phyloP scores from a whole-genome alignment of 495 filamentous ascomycete genomes.

The Rostrohypoxylon terebratum region DNA sequence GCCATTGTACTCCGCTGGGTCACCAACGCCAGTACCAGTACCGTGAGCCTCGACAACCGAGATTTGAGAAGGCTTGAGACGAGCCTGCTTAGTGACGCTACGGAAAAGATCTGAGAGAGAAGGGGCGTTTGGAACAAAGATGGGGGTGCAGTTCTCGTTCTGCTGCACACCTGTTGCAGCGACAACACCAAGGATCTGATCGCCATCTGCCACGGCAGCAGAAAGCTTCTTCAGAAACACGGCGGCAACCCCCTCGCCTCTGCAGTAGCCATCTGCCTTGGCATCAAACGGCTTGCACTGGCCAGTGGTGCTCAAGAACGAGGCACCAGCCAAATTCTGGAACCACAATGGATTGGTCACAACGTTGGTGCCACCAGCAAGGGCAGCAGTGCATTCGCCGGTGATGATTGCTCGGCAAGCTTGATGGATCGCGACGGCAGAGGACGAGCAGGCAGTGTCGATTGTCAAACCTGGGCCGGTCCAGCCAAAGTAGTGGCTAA shows the following conservation, averaged over 20 bases:
- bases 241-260: constrained; percentile 66
- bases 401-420: constrained; percentile 55
- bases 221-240: constrained; percentile 65
- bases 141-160: constrained; percentile 50
- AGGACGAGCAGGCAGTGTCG: constrained; percentile 69
- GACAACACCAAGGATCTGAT: constrained; percentile 67
- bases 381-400: constrained; percentile 57
- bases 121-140: constrained; percentile 52
- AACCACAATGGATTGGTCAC: constrained; percentile 42
- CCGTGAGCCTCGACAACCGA: constrained; percentile 56
- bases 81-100: constrained; percentile 35
- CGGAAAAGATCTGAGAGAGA: constrained; percentile 50
- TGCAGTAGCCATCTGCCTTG: constrained; percentile 67
- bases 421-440: constrained; percentile 59
- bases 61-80: constrained; percentile 36
- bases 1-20: constrained; percentile 51
- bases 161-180: constrained; percentile 62
- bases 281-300: constrained; percentile 55
- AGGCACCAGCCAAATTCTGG: constrained; percentile 55
- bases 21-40: constrained; percentile 58
- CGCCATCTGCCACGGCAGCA: constrained; percentile 58
- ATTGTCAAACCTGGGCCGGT: constrained; percentile 63
- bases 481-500: constrained; percentile 64
- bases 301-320: constrained; percentile 55
- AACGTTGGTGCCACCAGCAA: constrained; percentile 55